Base-by-base conservation (phyloP, 495 filamentous ascomycete species). In the Pseudevernia furfuracea region DNA sequence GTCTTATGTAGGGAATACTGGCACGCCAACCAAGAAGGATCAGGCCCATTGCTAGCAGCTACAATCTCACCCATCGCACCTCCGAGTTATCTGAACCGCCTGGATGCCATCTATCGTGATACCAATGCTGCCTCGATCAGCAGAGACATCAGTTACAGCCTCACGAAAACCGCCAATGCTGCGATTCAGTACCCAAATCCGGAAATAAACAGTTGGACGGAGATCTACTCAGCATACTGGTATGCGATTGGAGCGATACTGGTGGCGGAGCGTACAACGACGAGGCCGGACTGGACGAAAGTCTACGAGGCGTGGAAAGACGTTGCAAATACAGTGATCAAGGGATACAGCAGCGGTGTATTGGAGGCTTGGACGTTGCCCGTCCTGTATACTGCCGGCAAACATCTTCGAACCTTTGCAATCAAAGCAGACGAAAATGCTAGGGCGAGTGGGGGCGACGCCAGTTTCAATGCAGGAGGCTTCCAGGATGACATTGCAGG, bases 221-320 rank as follows among this genome's bases (percentile, higher is more conserved):
- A 96, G 34, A 84, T 96, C 17, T 96, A 91, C 70, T 75, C 80
- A 53, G 80, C 83, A 10, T 96, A 91, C 72, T 97, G 91, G 91
- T 89, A 87, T 67, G 87, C 89, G 32, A 73, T 87, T 21, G 86
- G 84, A 37, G 86, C 88, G 69, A 75, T 96, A 21, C 73, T 91
- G 48, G 78, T 76, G 34, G 81, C 80, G 1, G 81, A 85, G 37
- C 77, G 74, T n/a, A 71, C 23, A 68, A 67, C 62, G 67, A 57
- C 66, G 65, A 57, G 36, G 32, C 39, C 66, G 25, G 73, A 77
- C 62, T 92, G 89, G 85, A 77, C 79, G 14, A 84, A 80, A 43
- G 88, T 91, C 0, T 97, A 95, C 72, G 86, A 89, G 52, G 77
- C 84, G 11, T 97, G 93, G 92, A 93, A 89, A 69, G 89, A 91